Evolutionary conservation across 2,329 filamentous ascomycete species (phyloP), one percentile per base, ranked within the genome.

Genomic region (Neonectria coccinea): DNA sequence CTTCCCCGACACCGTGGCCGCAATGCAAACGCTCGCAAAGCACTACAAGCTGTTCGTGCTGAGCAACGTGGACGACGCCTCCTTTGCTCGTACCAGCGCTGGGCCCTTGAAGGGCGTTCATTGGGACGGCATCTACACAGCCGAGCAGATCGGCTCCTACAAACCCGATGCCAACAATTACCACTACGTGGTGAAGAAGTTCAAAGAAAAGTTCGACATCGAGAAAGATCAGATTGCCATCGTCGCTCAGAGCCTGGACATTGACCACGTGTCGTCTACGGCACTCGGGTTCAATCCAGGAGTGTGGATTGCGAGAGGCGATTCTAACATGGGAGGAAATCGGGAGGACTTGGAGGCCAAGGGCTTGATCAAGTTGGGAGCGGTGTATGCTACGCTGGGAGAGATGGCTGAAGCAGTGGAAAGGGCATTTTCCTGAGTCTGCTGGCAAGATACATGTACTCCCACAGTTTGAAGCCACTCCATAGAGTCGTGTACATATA

Each of bases 101-200:
- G 64, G 65, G 10, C 75, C 74, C 18, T 78, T 92, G 10, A 75
- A 79, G 16, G 84, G 83, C 0, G 82, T 86, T 2, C 36, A 53
- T 5, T 83, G 92, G 72, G 89, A 91, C 70, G 83, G 84, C 4
- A 81, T 91, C 22, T 87, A 90, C 76, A 92, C 89, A 3, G 91
- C 91, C 3, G 82, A 93, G 77, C 85, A 91, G 48, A 87, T 93
- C 57, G 90, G 91, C 1, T 83, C 81, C 7, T 93, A 93, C 76
- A 93, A 93, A 79, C 91, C 91, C 0, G 79, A 86, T 64, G 75
- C 78, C 31, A 74, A 75, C 18, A 92, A 92, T 70, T 93, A 93
- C 67, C 80, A 86, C 62, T 90, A 90, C 73, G 79, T 93, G 77
- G 79, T 92, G 14, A 74, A 76, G 12, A 81, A 83, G 39, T 83